Evolutionary conservation across 2,329 filamentous ascomycete species (phyloP).

Genomic region (Drechslerella dactyloides): DNA sequence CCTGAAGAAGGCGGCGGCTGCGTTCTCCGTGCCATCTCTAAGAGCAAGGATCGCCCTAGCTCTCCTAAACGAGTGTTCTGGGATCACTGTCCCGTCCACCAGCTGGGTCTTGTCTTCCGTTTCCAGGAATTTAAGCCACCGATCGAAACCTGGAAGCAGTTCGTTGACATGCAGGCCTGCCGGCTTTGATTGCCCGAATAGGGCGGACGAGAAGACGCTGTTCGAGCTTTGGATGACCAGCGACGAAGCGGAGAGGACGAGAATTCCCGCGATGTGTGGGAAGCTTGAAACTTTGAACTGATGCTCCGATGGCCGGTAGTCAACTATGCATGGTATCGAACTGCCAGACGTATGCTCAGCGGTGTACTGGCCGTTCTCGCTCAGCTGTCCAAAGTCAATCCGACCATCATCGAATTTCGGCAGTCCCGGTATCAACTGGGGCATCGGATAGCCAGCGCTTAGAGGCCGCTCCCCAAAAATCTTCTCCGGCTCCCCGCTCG

Average conservation of each 20-base stretch:
- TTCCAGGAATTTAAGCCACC: slow-evolving; percentile 77
- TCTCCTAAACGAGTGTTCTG: slow-evolving; percentile 92
- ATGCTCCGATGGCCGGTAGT: slow-evolving; percentile 71
- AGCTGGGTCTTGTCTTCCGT: slow-evolving; percentile 85
- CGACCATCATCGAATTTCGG: slow-evolving; percentile 77
- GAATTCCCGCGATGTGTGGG: slow-evolving; percentile 94
- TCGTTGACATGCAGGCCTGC: slow-evolving; percentile 80
- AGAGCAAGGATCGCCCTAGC: slow-evolving; percentile 83
- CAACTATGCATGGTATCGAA: slow-evolving; percentile 83
- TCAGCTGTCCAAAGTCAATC: slow-evolving; percentile 78
- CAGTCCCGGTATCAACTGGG: slow-evolving; percentile 78
- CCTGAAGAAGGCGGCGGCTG: slow-evolving; percentile 76
- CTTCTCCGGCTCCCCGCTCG: slow-evolving; percentile 49
- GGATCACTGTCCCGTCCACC: slow-evolving; percentile 92
- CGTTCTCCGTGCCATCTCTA: slow-evolving; percentile 79
- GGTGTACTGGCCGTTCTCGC: slow-evolving; percentile 78
- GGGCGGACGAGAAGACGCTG: slow-evolving; percentile 86
- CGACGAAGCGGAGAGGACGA: slow-evolving; percentile 81
- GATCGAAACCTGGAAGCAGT: slow-evolving; percentile 85
- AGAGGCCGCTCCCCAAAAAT: slow-evolving; percentile 65
- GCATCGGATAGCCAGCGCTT: slow-evolving; percentile 69
- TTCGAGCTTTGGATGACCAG: slow-evolving; percentile 90
- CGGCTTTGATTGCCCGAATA: slow-evolving; percentile 87
- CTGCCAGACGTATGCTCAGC: slow-evolving; percentile 77
- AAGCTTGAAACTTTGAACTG: slow-evolving; percentile 89